Base-by-base conservation (phyloP, 1,284 basidiomycete genomes). In the Phellopilus nigrolimitatus region DNA sequence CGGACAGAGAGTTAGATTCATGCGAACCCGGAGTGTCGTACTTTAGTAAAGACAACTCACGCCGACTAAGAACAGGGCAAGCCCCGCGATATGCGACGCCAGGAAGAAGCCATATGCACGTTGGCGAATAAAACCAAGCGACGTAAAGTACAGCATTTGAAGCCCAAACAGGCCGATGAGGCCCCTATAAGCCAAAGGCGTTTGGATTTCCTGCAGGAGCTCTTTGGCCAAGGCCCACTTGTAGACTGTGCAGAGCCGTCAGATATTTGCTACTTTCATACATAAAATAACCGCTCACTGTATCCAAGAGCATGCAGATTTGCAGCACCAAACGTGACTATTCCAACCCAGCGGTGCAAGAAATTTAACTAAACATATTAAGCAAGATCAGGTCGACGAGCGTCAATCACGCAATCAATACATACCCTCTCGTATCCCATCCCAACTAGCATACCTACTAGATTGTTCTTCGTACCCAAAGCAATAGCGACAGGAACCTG, bases 381-480 rank as follows among this genome's bases (percentile, higher is more conserved):
- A 49, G 17, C 9, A n/a, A 4, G 1, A 4, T 24, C 17, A 55
- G 38, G 45, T 25, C 4, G 17, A 10, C 19, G 21, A 22, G 12
- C n/a, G n/a, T n/a, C n/a, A 24, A 27, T 41, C 17, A 19, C 12
- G 1, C 10, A 24, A 44, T n/a, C 33, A 28, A 31, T 21, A 25
- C 69, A 36, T 40, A 84, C 85, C 69, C 80, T 82, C 62, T 90
- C 85, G 60, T 91, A 91, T 3, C 84, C 83, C 53, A 82, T 67
- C 4, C 86, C 85, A 47, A 85, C 66, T 12, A 88, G 61, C 51
- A 74, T 69, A 1, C 84, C 79, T 8, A 86, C 62, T 17, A 85
- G 57, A 57, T 84, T 90, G 61, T 87, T 86, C 73, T 92, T 92
- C 17, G 81, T 75, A 0, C 80, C 82, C 19, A 91, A 74, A 1